Evolutionary conservation across 371 early-diverging fungal species (phyloP), one percentile per base, ranked within the genome.

Genomic region (Apophysomyces variabilis): DNA sequence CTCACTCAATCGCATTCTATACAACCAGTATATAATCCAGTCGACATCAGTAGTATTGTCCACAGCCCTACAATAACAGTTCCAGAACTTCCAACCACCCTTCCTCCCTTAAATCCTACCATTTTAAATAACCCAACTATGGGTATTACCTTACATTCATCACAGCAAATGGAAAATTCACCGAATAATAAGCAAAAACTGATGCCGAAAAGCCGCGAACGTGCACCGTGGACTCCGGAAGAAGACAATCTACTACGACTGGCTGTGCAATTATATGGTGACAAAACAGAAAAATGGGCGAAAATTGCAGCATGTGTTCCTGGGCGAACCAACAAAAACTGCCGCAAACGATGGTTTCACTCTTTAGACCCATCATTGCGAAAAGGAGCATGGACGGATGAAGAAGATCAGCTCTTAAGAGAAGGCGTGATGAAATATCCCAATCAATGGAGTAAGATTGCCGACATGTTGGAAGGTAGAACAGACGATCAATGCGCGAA

Each of bases 401-500:
- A 92, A 46, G 94, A 94, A 50, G 93, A 93, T 64, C 81, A 82
- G 5, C 57, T 90, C 61, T 73, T 94, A 46, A 75, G 88, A 38
- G 83, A 89, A 66, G 90, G 90, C 6, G 91, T 92, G 7, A 77
- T 79, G 60, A 85, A 83, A 57, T 86, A 81, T 66, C 87, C 87
- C 21, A 82, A 87, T 35, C 90, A 91, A 76, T 93, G 93, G 93
- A 89, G 91, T 64, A 87, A 88, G 60, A 89, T 93, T 60, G 93
- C 93, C 4, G 90, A 91, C 65, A 83, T 86, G 67, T 82, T 93
- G 26, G 84, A 82, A 11, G 93, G 93, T 7, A 79, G 93, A n/a
- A 93, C 92, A 5, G 92, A 92, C 68, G 92, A 92, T 71, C 93
- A 92, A 63, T 92, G 92, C 60, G 90, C 92, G 14, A 92, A 92